These are phyloP conservation scores for Pseudogymnoascus sp. DNA, from an alignment of 2,329 filamentous ascomycete species.

Conservation along the genomic window DNA sequence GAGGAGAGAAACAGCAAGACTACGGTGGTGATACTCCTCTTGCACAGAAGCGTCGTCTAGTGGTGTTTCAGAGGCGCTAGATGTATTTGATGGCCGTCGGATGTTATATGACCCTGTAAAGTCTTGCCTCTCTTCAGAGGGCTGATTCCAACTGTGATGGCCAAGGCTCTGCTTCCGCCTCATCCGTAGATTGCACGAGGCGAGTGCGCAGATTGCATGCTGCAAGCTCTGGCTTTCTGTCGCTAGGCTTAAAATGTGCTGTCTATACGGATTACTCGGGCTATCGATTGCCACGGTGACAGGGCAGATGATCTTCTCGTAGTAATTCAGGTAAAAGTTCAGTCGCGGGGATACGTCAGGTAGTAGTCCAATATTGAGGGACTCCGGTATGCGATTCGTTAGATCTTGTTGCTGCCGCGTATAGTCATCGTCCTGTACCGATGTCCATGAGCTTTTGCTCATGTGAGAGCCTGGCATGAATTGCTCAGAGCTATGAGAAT, in stretches of 20 bases:
- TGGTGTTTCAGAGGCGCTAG: conserved; percentile 34
- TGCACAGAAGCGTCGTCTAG: conserved; percentile 51
- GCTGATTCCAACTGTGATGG: conserved; percentile 38
- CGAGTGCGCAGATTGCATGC: conserved; percentile 82
- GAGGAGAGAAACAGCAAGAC: conserved; percentile 69
- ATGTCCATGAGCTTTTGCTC: conserved; percentile 19
- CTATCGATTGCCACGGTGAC: conserved; percentile 88
- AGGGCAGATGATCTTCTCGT: conserved; percentile 84
- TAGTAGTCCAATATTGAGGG: conserved; percentile 14
- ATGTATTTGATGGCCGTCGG: conserved; percentile 20
- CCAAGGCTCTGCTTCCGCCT: conserved; percentile 59
- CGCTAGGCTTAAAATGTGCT: conserved; percentile 72
- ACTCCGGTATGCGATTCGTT: neutral
- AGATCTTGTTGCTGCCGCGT: neutral
- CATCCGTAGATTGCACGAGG: conserved; percentile 86
- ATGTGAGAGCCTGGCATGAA: neutral
- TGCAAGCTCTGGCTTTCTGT: conserved; percentile 74
- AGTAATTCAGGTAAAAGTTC: conserved; percentile 87
- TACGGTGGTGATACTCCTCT: conserved; percentile 76
- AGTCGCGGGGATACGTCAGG: conserved; percentile 66
- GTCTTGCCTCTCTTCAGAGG: conserved; percentile 25
- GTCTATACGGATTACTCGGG: conserved; percentile 75
- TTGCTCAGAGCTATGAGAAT: neutral
- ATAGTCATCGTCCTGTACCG: conserved; percentile 25
- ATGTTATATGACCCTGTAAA: conserved; percentile 10